These are phyloP conservation scores for Aspergillus sparsus DNA, from an alignment of 495 filamentous ascomycete genomes.

Conservation along the genomic window DNA sequence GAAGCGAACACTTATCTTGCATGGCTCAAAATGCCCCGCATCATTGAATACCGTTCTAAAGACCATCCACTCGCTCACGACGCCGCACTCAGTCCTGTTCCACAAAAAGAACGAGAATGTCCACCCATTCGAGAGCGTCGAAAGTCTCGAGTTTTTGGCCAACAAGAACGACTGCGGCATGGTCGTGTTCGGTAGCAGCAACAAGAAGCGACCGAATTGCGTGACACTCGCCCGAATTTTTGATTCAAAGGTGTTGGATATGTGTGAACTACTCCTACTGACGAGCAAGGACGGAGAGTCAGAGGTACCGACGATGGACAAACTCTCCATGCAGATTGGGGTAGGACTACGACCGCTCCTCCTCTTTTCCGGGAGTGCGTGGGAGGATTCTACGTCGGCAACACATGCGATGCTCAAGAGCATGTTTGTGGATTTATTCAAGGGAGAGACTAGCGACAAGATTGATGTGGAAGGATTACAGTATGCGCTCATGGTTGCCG, in stretches of 20 bases:
- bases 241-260: slow-evolving; percentile 81
- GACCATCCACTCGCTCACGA: slow-evolving; percentile 79
- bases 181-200: slow-evolving; percentile 75
- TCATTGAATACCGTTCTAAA: slow-evolving; percentile 75
- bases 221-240: slow-evolving; percentile 84
- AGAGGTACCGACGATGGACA: slow-evolving; percentile 74
- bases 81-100: slow-evolving; percentile 79
- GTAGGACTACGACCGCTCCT: slow-evolving; percentile 76
- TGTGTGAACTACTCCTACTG: slow-evolving; percentile 85
- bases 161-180: slow-evolving; percentile 91
- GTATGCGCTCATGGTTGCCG: slow-evolving; percentile 79
- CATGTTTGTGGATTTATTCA: slow-evolving; percentile 88
- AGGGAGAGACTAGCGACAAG: slow-evolving; percentile 68
- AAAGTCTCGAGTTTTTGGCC: slow-evolving; percentile 86
- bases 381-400: slow-evolving; percentile 72
- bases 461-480: slow-evolving; percentile 94
- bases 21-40: slow-evolving; percentile 76
- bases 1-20: slow-evolving; percentile 83
- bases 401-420: slow-evolving; percentile 82
- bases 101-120: slow-evolving; percentile 87
- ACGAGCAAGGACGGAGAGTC: slow-evolving; percentile 58
- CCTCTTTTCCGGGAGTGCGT: slow-evolving; percentile 79
- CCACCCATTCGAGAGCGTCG: slow-evolving; percentile 88
- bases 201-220: slow-evolving; percentile 91
- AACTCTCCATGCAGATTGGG: slow-evolving; percentile 75